Evolutionary conservation across 352 stramenopile species (phyloP).

Genomic region (Phytophthora tentaculata): DNA sequence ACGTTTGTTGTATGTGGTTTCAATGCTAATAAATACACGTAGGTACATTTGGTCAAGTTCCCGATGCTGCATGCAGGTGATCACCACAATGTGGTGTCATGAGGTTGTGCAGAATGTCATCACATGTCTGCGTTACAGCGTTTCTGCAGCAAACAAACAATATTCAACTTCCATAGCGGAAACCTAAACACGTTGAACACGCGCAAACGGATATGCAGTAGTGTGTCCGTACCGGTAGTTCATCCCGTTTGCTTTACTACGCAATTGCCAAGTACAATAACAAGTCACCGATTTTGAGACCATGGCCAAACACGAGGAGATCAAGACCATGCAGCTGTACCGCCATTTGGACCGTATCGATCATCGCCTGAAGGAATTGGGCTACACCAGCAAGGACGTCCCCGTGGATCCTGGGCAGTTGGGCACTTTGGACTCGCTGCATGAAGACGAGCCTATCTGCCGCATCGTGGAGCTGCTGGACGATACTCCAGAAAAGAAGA

Average conservation of each 20-base stretch:
- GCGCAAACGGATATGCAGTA: background rate
- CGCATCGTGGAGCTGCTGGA: constrained; percentile 51
- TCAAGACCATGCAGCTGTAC: constrained; percentile 92
- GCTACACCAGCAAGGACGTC: constrained; percentile 29
- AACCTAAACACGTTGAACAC: background rate
- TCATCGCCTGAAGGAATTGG: constrained; percentile 51
- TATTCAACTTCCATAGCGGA: background rate
- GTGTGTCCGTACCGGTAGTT: background rate
- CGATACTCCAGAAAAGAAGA: constrained; percentile 17
- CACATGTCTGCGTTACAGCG: background rate
- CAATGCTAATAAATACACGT: no score
- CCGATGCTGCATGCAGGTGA: no score
- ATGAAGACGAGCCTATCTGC: constrained; percentile 67
- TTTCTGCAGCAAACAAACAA: background rate
- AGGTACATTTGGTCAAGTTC: no score
- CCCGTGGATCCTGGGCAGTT: constrained; percentile 58
- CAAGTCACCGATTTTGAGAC: background rate
- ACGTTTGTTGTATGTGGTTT: no score
- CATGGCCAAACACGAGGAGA: constrained; percentile 55
- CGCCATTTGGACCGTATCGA: constrained; percentile 81
- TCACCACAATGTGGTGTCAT: no score
- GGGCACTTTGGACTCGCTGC: constrained; percentile 61
- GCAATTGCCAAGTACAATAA: background rate
- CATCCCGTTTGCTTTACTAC: background rate
- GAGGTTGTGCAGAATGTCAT: no score